phyloP scores from a whole-genome alignment of 148 eudicot genomes.

The Oxyria digyna region DNA sequence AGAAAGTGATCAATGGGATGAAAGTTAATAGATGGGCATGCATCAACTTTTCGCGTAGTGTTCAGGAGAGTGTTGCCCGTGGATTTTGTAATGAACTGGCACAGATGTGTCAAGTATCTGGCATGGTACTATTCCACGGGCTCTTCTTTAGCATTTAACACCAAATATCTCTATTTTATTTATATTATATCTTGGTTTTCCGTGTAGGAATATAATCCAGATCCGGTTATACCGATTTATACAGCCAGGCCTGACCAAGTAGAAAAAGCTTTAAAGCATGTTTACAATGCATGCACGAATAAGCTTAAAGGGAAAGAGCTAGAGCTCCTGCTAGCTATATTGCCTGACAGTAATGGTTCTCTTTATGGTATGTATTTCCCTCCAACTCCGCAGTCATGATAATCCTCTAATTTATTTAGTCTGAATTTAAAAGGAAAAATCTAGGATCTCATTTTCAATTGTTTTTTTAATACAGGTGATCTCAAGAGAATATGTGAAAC shows the following conservation, averaged over 20 bases:
- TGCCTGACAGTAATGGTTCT: slow-evolving; percentile 63
- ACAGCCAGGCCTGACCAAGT: slow-evolving; percentile 56
- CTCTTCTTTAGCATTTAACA: not conserved
- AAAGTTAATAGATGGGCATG: slow-evolving; percentile 65
- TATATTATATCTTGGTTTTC: not conserved
- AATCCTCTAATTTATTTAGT: not conserved
- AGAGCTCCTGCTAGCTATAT: slow-evolving; percentile 51
- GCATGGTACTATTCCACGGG: slow-evolving; percentile 34
- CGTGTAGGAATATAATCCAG: slow-evolving; percentile 46
- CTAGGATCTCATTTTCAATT: not conserved
- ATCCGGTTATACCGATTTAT: slow-evolving; percentile 53
- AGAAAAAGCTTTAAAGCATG: slow-evolving; percentile 60
- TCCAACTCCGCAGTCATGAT: not conserved
- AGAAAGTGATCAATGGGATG: slow-evolving; percentile 77
- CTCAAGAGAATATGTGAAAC: slow-evolving; percentile 63
- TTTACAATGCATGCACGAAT: slow-evolving; percentile 31
- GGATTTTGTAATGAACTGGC: slow-evolving; percentile 57
- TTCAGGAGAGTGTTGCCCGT: slow-evolving; percentile 63
- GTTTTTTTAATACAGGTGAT: slow-evolving; percentile 32
- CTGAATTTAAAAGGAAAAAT: not conserved
- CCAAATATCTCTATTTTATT: not conserved
- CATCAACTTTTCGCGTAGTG: slow-evolving; percentile 60
- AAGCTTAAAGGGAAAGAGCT: slow-evolving; percentile 56
- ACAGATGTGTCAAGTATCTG: slow-evolving; percentile 74
- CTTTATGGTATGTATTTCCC: slow-evolving; percentile 31